A percentile compares a stretch with the other conserved stretches of the same genome.
phyloP scores from a whole-genome alignment of 2,329 filamentous ascomycete species.

The Diaporthe batatas region DNA sequence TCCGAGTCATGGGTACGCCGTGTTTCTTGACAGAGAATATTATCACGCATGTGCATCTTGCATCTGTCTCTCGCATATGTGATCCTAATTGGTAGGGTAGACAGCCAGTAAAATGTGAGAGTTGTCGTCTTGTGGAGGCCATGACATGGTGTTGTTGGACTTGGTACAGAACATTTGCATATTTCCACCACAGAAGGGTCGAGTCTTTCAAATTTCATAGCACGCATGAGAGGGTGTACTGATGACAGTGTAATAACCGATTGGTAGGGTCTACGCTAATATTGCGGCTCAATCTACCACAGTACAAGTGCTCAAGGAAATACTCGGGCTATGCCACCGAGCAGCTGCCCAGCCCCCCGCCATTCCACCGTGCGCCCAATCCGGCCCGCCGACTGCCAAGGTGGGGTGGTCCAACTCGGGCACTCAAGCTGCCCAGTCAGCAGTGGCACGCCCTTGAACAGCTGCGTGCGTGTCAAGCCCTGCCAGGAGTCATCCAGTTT shows the following conservation, averaged over 20 bases:
- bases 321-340: background rate
- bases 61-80: background rate
- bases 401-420: background rate
- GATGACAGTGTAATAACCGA: no score
- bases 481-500: conserved; percentile 3
- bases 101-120: background rate
- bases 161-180: background rate
- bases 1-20: background rate
- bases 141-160: background rate
- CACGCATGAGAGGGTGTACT: background rate
- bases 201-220: background rate
- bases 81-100: no score
- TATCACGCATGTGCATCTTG: no score
- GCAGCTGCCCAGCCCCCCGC: background rate
- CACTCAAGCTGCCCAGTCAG: conserved; percentile 2
- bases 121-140: background rate
- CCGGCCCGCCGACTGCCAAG: background rate
- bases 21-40: no score
- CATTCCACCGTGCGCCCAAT: background rate
- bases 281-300: no score
- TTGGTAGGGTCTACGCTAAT: background rate
- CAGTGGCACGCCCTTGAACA: background rate
- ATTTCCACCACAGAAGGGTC: background rate
- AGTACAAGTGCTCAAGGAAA: no score
- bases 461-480: background rate